Evolutionary conservation across 2,329 filamentous ascomycete genomes (phyloP).

Genomic region (Epichloe gansuensis): DNA sequence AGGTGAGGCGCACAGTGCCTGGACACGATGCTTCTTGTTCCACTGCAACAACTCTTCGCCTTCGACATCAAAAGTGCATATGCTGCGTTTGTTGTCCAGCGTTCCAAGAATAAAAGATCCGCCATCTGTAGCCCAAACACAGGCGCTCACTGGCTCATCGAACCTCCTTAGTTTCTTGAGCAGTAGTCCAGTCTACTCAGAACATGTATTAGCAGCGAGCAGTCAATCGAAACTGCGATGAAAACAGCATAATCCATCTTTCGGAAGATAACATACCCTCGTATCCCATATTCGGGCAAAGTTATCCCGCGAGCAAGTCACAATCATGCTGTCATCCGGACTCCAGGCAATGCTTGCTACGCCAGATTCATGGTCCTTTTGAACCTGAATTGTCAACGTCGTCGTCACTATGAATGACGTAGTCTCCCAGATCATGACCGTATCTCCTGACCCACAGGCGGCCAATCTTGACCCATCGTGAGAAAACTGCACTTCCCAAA

Average conservation of each 20-base stretch:
- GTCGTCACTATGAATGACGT: conserved; percentile 53
- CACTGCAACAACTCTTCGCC: conserved; percentile 54
- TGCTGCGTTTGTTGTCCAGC: conserved; percentile 52
- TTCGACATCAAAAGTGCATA: conserved; percentile 59
- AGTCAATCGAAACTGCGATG: neutral
- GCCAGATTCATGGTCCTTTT: conserved; percentile 49
- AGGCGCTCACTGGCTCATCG: conserved; percentile 74
- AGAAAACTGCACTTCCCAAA: conserved; percentile 88
- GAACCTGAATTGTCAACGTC: conserved; percentile 31
- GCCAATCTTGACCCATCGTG: conserved; percentile 74
- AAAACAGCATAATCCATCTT: neutral
- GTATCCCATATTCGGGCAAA: conserved; percentile 66
- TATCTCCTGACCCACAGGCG: conserved; percentile 64
- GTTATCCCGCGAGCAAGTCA: conserved; percentile 70
- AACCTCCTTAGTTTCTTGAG: conserved; percentile 57
- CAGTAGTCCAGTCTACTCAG: conserved; percentile 46
- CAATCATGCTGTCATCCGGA: conserved; percentile 74
- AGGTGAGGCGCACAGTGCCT: conserved; percentile 72
- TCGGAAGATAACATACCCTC: conserved; percentile 35
- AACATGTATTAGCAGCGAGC: neutral
- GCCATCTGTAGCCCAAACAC: conserved; percentile 77
- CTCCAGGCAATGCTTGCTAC: conserved; percentile 83
- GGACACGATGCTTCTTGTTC: conserved; percentile 60
- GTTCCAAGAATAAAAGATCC: conserved; percentile 68
- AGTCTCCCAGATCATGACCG: conserved; percentile 74